Evolutionary conservation across 2,329 filamentous ascomycete species (phyloP).

Genomic region (Diaporthe ampelina): DNA sequence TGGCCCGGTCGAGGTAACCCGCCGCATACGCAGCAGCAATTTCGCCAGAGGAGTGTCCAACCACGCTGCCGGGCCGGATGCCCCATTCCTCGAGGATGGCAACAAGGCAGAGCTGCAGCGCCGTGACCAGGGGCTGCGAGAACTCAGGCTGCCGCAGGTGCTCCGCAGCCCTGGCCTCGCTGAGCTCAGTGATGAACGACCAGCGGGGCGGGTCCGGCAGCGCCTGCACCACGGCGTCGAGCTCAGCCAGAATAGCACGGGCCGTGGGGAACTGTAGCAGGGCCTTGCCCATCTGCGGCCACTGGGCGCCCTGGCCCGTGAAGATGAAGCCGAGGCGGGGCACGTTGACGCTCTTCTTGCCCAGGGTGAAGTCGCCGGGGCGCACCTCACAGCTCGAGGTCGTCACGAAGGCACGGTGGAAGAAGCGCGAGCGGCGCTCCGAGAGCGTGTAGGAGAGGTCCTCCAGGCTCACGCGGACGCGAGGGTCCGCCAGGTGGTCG

Average conservation of each 20-base stretch:
- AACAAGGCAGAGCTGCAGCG: slow-evolving; percentile 60
- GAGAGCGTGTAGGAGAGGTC: slow-evolving; percentile 45
- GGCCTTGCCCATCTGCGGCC: slow-evolving; percentile 46
- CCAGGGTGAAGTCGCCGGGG: too few species aligned
- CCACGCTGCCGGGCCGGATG: slow-evolving; percentile 48
- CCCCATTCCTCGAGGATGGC: slow-evolving; percentile 51
- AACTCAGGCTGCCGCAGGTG: slow-evolving; percentile 47
- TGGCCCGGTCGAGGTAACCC: slow-evolving; percentile 49
- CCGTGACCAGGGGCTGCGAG: slow-evolving; percentile 58
- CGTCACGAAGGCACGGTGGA: slow-evolving; percentile 6
- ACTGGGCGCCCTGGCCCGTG: too few species aligned
- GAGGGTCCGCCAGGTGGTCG: neutral
- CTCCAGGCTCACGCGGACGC: neutral
- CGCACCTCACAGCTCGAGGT: neutral
- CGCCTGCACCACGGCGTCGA: slow-evolving; percentile 42
- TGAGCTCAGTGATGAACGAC: slow-evolving; percentile 42
- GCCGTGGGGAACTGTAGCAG: slow-evolving; percentile 42
- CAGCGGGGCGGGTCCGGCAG: slow-evolving; percentile 43
- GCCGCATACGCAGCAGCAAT: slow-evolving; percentile 46
- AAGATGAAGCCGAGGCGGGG: slow-evolving; percentile 36
- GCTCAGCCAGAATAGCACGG: slow-evolving; percentile 21
- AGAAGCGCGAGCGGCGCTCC: neutral
- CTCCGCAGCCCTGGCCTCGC: slow-evolving; percentile 35
- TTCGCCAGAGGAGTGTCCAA: slow-evolving; percentile 22
- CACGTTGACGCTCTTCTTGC: slow-evolving; percentile 45